Evolutionary conservation across 2,329 filamentous ascomycete species (phyloP), one percentile per base, ranked within the genome.

Genomic region (Calonectria leucothoes): DNA sequence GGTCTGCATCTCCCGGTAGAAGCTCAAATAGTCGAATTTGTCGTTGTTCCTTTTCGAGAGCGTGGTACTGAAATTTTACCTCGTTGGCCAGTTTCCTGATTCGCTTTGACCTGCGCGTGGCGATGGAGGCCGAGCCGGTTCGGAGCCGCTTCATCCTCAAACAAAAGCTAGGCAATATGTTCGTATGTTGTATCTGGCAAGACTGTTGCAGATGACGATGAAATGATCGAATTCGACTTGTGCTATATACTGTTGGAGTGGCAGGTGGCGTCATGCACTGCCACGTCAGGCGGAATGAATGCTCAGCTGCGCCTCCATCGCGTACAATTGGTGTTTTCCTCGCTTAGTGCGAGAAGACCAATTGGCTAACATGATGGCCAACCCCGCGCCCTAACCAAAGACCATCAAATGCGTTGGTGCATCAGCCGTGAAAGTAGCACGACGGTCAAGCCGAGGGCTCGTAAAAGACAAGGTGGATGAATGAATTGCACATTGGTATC

Each of bases 401-500:
- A n/a, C n/a, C n/a, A n/a, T n/a, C n/a, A n/a, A n/a, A n/a, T n/a
- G n/a, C n/a, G n/a, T n/a, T n/a, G n/a, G n/a, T n/a, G n/a, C n/a
- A 37, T 7, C 37, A 42, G 17, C 6, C 17, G 7, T 45, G 39
- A 45, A n/a, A 20, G 25, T 6, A 7, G 25, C 1, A 6, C 5
- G 2, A 29, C 10, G 8, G 25, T 52, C 25, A 29, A 31, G 5
- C 6, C 17, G 25, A 14, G 25, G 3, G 15, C 11, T 8, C 5
- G 45, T 2, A 27, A 27, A 25, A n/a, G 17, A 17, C 6, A 39
- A 61, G 12, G 10, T 61, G 1, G 15, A 37, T 25, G 2, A 39
- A 39, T 45, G 39, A 61, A 39, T 61, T 17, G 55, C 37, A 45
- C 59, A 48, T 64, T 64, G 39, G 59, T 64, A 64, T 64, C 59